These are phyloP conservation scores for Aspergillus bridgeri DNA, from an alignment of 495 filamentous ascomycete genomes.

Conservation along the genomic window DNA sequence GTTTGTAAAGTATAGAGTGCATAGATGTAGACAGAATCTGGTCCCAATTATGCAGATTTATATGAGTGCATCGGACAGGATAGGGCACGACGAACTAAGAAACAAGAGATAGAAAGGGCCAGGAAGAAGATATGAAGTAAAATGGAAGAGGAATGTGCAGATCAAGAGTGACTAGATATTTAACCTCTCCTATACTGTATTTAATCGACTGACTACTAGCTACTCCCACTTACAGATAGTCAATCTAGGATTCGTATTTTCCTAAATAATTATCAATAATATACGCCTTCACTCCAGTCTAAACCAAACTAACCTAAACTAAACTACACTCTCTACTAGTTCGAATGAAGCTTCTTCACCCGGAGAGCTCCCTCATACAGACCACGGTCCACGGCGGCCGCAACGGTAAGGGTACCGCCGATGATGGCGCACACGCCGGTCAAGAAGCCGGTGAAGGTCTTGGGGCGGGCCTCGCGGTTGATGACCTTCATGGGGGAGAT, in stretches of 20 bases:
- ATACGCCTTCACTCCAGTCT: not conserved
- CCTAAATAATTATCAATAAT: not conserved
- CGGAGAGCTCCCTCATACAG: conserved; percentile 83
- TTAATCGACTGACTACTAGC: not conserved
- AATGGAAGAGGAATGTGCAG: too few relatives aligned
- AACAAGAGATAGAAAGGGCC: too few relatives aligned
- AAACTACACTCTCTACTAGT: conserved; percentile 14
- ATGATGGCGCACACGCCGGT: conserved; percentile 93
- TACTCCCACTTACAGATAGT: too few relatives aligned
- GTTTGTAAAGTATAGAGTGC: too few relatives aligned
- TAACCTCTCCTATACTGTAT: too few relatives aligned
- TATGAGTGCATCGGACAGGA: too few relatives aligned
- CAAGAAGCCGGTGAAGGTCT: conserved; percentile 85
- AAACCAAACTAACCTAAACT: not conserved
- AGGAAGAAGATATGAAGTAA: too few relatives aligned
- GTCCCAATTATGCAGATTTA: too few relatives aligned
- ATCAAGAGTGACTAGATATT: too few relatives aligned
- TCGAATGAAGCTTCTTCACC: conserved; percentile 79
- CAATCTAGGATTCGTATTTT: conserved; percentile 1
- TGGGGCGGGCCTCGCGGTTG: conserved; percentile 85
- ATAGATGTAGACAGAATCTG: too few relatives aligned
- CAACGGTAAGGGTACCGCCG: conserved; percentile 92
- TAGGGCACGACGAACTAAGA: too few relatives aligned
- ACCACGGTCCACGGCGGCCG: conserved; percentile 86
- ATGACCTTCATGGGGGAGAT: conserved; percentile 99